Base-by-base conservation (phyloP, 164 flowering plant species). In the Aristolochia fimbriata region DNA sequence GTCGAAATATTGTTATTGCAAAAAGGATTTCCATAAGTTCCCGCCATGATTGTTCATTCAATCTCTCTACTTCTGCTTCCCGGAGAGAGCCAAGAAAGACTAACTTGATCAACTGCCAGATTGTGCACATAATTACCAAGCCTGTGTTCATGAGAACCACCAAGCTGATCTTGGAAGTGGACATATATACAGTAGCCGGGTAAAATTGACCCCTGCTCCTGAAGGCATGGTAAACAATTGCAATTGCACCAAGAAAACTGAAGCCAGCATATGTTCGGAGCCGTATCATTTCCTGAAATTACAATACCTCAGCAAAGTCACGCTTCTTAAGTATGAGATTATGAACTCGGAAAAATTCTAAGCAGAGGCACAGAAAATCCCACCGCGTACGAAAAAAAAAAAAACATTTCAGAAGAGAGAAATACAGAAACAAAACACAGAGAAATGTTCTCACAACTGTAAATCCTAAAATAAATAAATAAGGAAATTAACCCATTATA, bases 11-110 rank as follows among this genome's bases (percentile, higher is more conserved):
- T 41, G 99, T 91, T 49, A 94, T 85, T 0, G 96, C 93, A 74
- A 91, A 94, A 41, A 91, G 86, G 20, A 91, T 87, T 66, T 94
- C 99, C 99, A 94, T 94, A 2, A 94, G 78, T 77, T 94, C 99
- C 67, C 96, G 81, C 97, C 97, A 88, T 3, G 96, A 79, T 70
- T 94, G 99, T 77, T 94, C 99, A 64, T 91, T 91, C 65, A 94
- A 68, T 74, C 97, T 82, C 82, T 94, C 99, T n/a, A 91, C 88
- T 80, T 94, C 97, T 0, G 96, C 99, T 68, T 94, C 99, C 21
- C 99, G 78, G 0, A 94, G 88, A 1, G 83, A 47, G 4, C 99
- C 99, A 15, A 94, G 91, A 71, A 94, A 94, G 37, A 94, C 33
- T 37, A 63, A 55, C 66, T 91, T 88, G 15, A 78, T 77, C 15